Evolutionary conservation across 495 filamentous ascomycete species (phyloP), one percentile per base, ranked within the genome.

Genomic region (Jackrogersella multiformis): DNA sequence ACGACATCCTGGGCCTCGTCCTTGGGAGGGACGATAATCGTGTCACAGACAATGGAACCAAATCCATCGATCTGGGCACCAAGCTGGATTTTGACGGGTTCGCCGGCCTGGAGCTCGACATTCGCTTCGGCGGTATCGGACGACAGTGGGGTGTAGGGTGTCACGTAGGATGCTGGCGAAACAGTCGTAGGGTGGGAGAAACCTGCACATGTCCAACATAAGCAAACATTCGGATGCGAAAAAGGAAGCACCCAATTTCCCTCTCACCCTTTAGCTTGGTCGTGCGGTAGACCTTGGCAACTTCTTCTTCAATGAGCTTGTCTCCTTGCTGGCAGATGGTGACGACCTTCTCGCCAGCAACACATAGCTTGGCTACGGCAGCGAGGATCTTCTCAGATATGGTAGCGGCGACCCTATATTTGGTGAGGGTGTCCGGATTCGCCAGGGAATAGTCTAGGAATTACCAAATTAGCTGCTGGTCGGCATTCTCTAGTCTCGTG

Each of bases 41-140:
- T 94, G 78, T 98, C 92, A 82, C 94, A 97, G 69, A 98, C 91
- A 69, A 99, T 97, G 68, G 94, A 90, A 72, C 93, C 92, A 76
- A 98, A 94, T 46, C 95, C 95, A 82, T 98, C 95, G 59, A 99
- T 97, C 81, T 99, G 95, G 36, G 94, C 95, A 71, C 95, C 95
- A 8, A 99, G 87, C 69, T 98, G 96, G 77, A 99, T 93, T 86
- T 99, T 99, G 75, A 94, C 82, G 59, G 91, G 77, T 79, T 99
- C 94, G 44, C 88, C 90, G 44, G 88, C 84, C 82, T 97, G 93
- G 64, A 99, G 81, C 60, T 86, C 83, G 24, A 85, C 85, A 35
- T 84, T 86, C 42, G 93, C 92, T 79, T 99, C 95, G 74, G 92
- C 88, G 70, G 87, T 80, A 71, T 98, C 95, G 46, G 93, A 87